Evolutionary conservation across 768 basidiomycete species (phyloP), one percentile per base, ranked within the genome.

Genomic region (Galerina marginata): DNA sequence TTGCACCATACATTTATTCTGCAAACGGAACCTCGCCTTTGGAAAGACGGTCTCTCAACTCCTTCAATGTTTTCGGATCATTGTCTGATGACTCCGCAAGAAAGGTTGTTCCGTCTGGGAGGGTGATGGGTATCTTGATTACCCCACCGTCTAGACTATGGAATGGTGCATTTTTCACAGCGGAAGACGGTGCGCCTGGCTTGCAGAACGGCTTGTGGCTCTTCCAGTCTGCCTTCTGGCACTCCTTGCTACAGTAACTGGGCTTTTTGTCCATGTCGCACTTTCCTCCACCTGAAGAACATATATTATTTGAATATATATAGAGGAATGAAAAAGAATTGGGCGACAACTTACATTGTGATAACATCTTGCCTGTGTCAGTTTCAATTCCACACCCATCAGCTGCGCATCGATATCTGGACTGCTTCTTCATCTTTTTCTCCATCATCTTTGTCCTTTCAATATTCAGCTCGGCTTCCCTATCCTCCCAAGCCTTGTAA

Each of bases 141-240:
- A 4, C 29, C 29, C 29, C 29, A 7, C 29, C 29, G 0, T 33
- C 29, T 3, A 33, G 7, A 33, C 7, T 4, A 33, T 33, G 29
- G 7, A 33, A 33, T 4, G 29, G 29, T 1, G 29, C 7, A 5
- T 4, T 33, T 33, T 33, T 7, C 1, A 33, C 29, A 33, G 4
- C 66, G 4, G 72, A 74, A 55, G 75, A 76, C 5, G 67, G 62
- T 4, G 72, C 72, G 9, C 72, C 73, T 0, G 72, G 67, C 23
- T 53, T 65, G 60, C 75, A 77, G 63, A 72, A 76, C 1, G 73
- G 72, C 58, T 75, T 77, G 65, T 77, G 76, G 60, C 65, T 75
- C 46, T 70, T 70, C 76, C 75, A 76, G 58, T 76, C 74, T 12
- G 10, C 61, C 64, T 64, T 67, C 16, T 67, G 66, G 51, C 66